Base-by-base conservation (phyloP, 495 filamentous ascomycete species). In the Pyrenula aspistea region DNA sequence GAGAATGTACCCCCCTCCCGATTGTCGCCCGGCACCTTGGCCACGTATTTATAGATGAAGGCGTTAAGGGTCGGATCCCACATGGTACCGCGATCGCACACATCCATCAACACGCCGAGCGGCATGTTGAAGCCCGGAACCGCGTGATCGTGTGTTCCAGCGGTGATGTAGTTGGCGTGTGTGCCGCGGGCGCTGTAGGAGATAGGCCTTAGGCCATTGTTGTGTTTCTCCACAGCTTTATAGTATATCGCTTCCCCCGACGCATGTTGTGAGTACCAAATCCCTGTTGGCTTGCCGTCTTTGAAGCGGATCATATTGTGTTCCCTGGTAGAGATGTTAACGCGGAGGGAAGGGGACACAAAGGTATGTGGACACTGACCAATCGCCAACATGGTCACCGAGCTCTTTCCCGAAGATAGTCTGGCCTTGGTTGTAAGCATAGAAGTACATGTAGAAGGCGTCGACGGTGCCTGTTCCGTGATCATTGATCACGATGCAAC, bases 361-460 rank as follows among this genome's bases (percentile, higher is more conserved):
- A n/a, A n/a, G n/a, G n/a, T n/a, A n/a, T n/a, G n/a, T n/a, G n/a
- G n/a, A n/a, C n/a, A n/a, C n/a, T n/a, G n/a, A n/a, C 78, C 77
- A 83, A 59, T 85, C 82, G 21, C 83, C 83, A 49, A 86, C 74
- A 60, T 87, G 83, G 62, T 83, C 67, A 2, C 81, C 83, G 52
- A 83, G 70, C 54, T 77, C 68, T 62, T 77, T 59, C 2, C 72
- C 76, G 1, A 82, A 52, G 0, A 82, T 72, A 0, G 56, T 76
- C 22, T 72, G 68, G 8, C 76, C 74, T 57, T 73, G 72, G 59
- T 85, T 82, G 57, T 76, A 85, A 59, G 82, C 74, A 58, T 83
- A 87, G 61, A 86, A 86, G 59, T 86, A 85, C 59, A 86, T 79
- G 61, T 86, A 87, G 56, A 84, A 87, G 0, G 76, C 83, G 72